Percentiles rank a stretch among this genome's conserved stretches.
Conservation (phyloP, 1,284 basidiomycete genomes). For the Heterobasidion occidentale region DNA sequence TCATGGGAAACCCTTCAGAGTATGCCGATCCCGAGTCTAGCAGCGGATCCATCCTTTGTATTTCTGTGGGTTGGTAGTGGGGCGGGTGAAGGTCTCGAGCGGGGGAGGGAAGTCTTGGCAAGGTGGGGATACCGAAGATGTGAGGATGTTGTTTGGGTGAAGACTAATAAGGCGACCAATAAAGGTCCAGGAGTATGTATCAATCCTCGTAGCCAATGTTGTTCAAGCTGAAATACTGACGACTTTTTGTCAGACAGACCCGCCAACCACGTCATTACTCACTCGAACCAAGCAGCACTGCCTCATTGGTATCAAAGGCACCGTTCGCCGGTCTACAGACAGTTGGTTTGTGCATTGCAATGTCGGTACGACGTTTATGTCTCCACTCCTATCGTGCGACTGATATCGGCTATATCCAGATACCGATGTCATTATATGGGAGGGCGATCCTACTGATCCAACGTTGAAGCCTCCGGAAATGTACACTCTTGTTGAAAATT, state of each 20-base stretch:
- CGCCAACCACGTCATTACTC: conserved; percentile 76
- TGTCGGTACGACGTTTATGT: conserved; percentile 53
- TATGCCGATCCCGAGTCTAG: conserved; percentile 77
- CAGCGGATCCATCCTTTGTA: conserved; percentile 88
- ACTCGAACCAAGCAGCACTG: conserved; percentile 94
- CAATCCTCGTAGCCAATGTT: not conserved
- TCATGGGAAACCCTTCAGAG: conserved; percentile 80
- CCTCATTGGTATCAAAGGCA: conserved; percentile 97
- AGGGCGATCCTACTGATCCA: conserved; percentile 74
- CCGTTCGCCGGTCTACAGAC: conserved; percentile 90
- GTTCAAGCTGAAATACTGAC: not conserved
- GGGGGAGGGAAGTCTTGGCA: conserved; percentile 84
- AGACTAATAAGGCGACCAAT: conserved; percentile 72
- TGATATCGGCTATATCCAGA: conserved; percentile 38
- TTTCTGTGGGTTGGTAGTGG: conserved; percentile 97
- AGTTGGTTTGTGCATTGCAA: conserved; percentile 98
- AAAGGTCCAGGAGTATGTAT: conserved; percentile 60
- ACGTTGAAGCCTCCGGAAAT: conserved; percentile 89
- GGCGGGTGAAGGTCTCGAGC: conserved; percentile 84
- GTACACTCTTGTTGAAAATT: conserved; percentile 94
- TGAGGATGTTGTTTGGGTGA: conserved; percentile 97
- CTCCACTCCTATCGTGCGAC: not conserved
- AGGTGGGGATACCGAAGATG: conserved; percentile 95
- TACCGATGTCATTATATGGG: conserved; percentile 96
- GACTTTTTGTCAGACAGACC: conserved; percentile 50